These are phyloP conservation scores for Mycena venus DNA, from an alignment of 768 basidiomycete genomes.

Conservation along the genomic window DNA sequence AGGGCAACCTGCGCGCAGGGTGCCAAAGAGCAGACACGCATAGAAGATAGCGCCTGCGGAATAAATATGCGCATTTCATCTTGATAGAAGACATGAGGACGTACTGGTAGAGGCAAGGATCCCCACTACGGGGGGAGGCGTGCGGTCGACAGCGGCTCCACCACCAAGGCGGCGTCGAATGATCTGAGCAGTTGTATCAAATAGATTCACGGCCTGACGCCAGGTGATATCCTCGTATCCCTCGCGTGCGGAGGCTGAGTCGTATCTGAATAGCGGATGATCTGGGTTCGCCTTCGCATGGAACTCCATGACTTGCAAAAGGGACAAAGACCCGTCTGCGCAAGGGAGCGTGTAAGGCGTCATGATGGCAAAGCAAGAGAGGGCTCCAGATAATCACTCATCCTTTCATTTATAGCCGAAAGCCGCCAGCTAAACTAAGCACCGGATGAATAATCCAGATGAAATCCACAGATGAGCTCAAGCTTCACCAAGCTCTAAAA, in stretches of 20 bases:
- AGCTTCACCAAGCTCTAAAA: no score
- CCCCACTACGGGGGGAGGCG: neutral
- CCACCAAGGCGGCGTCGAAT: no score
- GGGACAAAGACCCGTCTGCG: neutral
- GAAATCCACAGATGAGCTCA: no score
- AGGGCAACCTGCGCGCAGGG: no score
- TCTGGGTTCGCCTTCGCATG: no score
- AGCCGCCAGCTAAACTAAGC: no score
- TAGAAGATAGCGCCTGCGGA: slow-evolving; percentile 1
- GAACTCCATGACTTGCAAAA: neutral
- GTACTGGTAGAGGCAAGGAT: neutral
- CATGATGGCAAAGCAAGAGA: neutral
- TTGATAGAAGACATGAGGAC: neutral
- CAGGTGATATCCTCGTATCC: slow-evolving; percentile 5
- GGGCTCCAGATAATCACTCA: no score
- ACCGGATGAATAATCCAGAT: no score
- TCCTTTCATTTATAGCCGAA: no score
- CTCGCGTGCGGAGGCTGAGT: neutral
- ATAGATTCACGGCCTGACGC: neutral
- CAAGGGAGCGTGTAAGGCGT: neutral
- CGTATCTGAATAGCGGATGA: slow-evolving; percentile 3
- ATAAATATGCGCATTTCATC: neutral
- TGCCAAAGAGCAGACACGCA: slow-evolving; percentile 1
- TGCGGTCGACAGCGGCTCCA: neutral
- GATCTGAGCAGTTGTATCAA: no score